These are phyloP conservation scores for Ogataea paradorogensis DNA, from an alignment of 805 yeast species.

Conservation along the genomic window DNA sequence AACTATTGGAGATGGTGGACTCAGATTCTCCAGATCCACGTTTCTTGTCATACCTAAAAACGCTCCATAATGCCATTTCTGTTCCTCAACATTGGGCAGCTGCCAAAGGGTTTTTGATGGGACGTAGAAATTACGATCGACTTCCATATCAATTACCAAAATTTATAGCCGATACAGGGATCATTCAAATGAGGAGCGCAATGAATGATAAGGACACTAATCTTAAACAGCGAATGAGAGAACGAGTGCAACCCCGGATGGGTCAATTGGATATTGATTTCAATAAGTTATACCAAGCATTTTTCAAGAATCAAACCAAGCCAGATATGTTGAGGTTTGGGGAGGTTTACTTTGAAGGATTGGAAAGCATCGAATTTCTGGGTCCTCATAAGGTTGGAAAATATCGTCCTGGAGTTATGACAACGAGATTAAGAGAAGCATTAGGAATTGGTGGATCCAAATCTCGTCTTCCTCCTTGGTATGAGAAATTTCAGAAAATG, in stretches of 20 bases:
- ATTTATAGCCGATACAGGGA: slow-evolving; percentile 78
- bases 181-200: slow-evolving; percentile 77
- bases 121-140: slow-evolving; percentile 63
- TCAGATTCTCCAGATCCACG: slow-evolving; percentile 80
- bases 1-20: slow-evolving; percentile 82
- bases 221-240: slow-evolving; percentile 72
- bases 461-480: slow-evolving; percentile 73
- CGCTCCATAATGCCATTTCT: slow-evolving; percentile 61
- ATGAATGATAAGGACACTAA: slow-evolving; percentile 50
- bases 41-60: slow-evolving; percentile 60
- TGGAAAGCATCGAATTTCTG: slow-evolving; percentile 36
- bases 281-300: slow-evolving; percentile 77
- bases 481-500: slow-evolving; percentile 55
- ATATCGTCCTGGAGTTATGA: slow-evolving; percentile 62
- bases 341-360: slow-evolving; percentile 74
- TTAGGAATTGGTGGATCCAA: slow-evolving; percentile 54
- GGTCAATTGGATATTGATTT: slow-evolving; percentile 85
- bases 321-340: slow-evolving; percentile 72
- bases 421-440: slow-evolving; percentile 62
- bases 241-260: slow-evolving; percentile 85
- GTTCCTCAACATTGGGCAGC: slow-evolving; percentile 86
- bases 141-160: slow-evolving; percentile 75
- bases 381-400: slow-evolving; percentile 34
- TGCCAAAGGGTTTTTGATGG: slow-evolving; percentile 70
- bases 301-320: slow-evolving; percentile 74